phyloP scores from a whole-genome alignment of 129 eudicot species.

The Flaveria sonorensis region DNA sequence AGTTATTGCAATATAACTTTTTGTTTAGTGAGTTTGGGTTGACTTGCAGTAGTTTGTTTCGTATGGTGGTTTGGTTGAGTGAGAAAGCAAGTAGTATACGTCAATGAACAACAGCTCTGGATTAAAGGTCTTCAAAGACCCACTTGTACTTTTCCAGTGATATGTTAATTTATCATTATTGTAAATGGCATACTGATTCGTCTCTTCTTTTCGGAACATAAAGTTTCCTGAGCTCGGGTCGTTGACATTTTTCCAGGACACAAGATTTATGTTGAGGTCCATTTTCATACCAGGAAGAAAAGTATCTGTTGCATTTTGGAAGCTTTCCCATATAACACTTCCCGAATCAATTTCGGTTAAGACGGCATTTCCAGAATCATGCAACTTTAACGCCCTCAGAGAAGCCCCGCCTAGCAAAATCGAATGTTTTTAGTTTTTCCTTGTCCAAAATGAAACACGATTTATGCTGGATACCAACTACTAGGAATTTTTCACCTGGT shows the following conservation, averaged over 20 bases:
- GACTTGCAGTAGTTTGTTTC: neutral
- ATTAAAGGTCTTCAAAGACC: neutral
- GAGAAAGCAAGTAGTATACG: neutral
- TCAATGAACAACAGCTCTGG: conserved; percentile 9
- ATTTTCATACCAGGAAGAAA: conserved; percentile 58
- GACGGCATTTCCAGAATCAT: conserved; percentile 50
- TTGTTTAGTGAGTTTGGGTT: too few species aligned
- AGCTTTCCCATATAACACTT: conserved; percentile 48
- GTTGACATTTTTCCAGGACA: conserved; percentile 53
- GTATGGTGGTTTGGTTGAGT: neutral
- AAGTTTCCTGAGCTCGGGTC: conserved; percentile 56
- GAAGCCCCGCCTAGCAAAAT: conserved; percentile 5
- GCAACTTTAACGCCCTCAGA: conserved; percentile 31
- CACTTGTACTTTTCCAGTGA: conserved; percentile 24
- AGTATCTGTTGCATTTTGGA: conserved; percentile 46
- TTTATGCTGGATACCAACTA: neutral
- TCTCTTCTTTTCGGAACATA: conserved; percentile 22
- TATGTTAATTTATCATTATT: neutral
- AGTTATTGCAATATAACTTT: neutral
- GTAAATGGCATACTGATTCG: neutral
- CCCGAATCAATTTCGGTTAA: conserved; percentile 22
- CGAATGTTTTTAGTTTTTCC: neutral
- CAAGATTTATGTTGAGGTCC: conserved; percentile 20
- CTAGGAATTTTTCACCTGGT: too few species aligned
- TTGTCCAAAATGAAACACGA: neutral